Percentiles rank a stretch among this genome's conserved stretches.
phyloP scores from a whole-genome alignment of 257 asterid species.

The Solanum commersonii region DNA sequence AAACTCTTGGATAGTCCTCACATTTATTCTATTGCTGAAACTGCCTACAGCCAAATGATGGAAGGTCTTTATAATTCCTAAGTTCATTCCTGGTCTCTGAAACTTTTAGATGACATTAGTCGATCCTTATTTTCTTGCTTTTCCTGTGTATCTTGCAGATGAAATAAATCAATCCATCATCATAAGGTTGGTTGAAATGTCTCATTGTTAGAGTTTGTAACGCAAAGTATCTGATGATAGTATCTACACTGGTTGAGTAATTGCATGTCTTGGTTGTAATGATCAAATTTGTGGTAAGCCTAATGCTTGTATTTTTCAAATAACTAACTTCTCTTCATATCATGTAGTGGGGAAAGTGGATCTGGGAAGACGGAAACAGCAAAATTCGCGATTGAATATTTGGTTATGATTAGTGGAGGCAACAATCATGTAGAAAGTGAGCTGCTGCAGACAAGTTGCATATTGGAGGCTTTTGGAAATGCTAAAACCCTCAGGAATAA shows the following conservation, averaged over 20 bases:
- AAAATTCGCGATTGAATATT: slow-evolving; percentile 62
- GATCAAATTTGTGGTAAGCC: background rate
- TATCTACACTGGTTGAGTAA: background rate
- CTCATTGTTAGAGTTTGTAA: slow-evolving; percentile 8
- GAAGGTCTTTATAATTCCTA: slow-evolving; percentile 42
- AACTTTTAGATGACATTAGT: background rate
- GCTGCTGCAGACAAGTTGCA: slow-evolving; percentile 65
- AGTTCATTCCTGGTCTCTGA: background rate
- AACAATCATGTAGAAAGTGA: slow-evolving; percentile 53
- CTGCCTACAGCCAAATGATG: slow-evolving; percentile 73
- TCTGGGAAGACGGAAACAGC: slow-evolving; percentile 98
- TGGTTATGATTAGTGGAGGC: slow-evolving; percentile 74
- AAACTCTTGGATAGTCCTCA: slow-evolving; percentile 78
- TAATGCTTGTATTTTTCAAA: background rate
- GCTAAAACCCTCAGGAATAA: slow-evolving; percentile 75
- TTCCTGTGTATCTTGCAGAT: slow-evolving; percentile 45
- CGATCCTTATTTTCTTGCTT: slow-evolving; percentile 1
- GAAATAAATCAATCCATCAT: slow-evolving; percentile 75
- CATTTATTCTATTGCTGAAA: slow-evolving; percentile 64
- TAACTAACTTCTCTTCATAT: slow-evolving; percentile 8
- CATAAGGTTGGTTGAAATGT: slow-evolving; percentile 53
- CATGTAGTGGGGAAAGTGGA: slow-evolving; percentile 87
- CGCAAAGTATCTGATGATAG: background rate
- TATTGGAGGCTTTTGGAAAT: slow-evolving; percentile 96
- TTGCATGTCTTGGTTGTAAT: background rate